Evolutionary conservation across 2,329 filamentous ascomycete species (phyloP).

Genomic region (Exophiala dermatitidis): DNA sequence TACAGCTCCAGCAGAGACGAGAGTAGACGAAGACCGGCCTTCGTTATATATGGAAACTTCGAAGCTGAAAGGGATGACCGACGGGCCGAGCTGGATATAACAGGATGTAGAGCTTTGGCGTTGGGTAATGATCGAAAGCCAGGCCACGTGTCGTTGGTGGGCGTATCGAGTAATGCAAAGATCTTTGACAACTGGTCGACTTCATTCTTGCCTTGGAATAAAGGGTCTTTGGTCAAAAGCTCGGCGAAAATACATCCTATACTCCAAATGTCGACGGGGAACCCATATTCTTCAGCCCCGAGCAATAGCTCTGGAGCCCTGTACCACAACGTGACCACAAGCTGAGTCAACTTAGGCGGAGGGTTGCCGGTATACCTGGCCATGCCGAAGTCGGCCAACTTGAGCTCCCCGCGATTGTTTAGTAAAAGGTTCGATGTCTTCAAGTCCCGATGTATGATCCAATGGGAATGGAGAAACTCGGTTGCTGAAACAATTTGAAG

Average conservation of each 20-base stretch:
- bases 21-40: constrained; percentile 64
- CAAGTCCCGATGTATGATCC: constrained; percentile 88
- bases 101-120: constrained; percentile 65
- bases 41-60: constrained; percentile 73
- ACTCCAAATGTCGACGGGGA: constrained; percentile 88
- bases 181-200: constrained; percentile 83
- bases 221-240: constrained; percentile 70
- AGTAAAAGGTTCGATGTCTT: constrained; percentile 92
- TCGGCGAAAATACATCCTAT: constrained; percentile 94
- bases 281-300: constrained; percentile 66
- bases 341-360: constrained; percentile 68
- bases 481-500: constrained; percentile 74
- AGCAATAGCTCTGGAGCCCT: constrained; percentile 84
- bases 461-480: constrained; percentile 76
- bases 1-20: constrained; percentile 65
- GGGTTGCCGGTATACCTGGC: constrained; percentile 81
- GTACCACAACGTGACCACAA: constrained; percentile 97
- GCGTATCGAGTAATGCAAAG: constrained; percentile 81
- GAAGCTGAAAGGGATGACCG: constrained; percentile 35
- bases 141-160: constrained; percentile 77
- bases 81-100: constrained; percentile 29
- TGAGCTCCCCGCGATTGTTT: constrained; percentile 89
- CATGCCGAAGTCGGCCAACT: constrained; percentile 98
- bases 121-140: constrained; percentile 81
- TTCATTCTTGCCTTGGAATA: constrained; percentile 85